A percentile compares a stretch with the other conserved stretches of the same genome.
Conservation (phyloP, 2,329 filamentous ascomycete genomes). For the Aspergillus carbonarius region DNA sequence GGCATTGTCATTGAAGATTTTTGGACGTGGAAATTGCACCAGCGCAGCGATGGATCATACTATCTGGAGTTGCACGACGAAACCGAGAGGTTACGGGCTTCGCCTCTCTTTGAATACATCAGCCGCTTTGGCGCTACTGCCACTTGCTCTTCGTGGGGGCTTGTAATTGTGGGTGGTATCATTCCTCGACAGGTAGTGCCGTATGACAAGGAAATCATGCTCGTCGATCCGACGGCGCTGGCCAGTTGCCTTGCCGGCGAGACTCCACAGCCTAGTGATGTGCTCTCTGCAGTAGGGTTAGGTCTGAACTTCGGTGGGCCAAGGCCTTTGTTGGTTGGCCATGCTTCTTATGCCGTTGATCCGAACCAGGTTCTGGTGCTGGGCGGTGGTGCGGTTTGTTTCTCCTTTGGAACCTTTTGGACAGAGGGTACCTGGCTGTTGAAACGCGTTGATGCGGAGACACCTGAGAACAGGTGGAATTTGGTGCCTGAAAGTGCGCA, state of each 20-base stretch:
- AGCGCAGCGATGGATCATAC: constrained; percentile 33
- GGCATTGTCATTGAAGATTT: constrained; percentile 63
- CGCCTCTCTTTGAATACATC: constrained; percentile 32
- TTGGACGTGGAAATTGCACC: constrained; percentile 63
- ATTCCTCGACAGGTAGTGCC: constrained; percentile 36
- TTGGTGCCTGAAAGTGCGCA: constrained; percentile 24
- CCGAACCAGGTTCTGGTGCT: constrained; percentile 59
- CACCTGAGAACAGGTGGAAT: constrained; percentile 33
- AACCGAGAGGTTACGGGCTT: constrained; percentile 25
- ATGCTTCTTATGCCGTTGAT: constrained; percentile 54
- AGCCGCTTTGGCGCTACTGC: constrained; percentile 54
- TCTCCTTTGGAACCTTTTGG: constrained; percentile 88
- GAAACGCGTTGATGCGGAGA: constrained; percentile 28
- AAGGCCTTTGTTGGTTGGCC: constrained; percentile 70
- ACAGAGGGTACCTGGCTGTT: constrained; percentile 61
- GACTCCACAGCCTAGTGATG: constrained; percentile 18
- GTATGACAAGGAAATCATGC: constrained; percentile 55
- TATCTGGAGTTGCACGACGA: constrained; percentile 27
- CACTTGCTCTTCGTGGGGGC: constrained; percentile 44
- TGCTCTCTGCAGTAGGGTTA: constrained; percentile 30
- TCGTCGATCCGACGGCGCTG: constrained; percentile 30
- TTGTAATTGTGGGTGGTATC: constrained; percentile 57
- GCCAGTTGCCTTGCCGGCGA: constrained; percentile 18
- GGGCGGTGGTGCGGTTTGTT: constrained; percentile 83
- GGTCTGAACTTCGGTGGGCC: constrained; percentile 33